These are phyloP conservation scores for Castanea sativa DNA, from an alignment of 306 rosid genomes.

Conservation along the genomic window DNA sequence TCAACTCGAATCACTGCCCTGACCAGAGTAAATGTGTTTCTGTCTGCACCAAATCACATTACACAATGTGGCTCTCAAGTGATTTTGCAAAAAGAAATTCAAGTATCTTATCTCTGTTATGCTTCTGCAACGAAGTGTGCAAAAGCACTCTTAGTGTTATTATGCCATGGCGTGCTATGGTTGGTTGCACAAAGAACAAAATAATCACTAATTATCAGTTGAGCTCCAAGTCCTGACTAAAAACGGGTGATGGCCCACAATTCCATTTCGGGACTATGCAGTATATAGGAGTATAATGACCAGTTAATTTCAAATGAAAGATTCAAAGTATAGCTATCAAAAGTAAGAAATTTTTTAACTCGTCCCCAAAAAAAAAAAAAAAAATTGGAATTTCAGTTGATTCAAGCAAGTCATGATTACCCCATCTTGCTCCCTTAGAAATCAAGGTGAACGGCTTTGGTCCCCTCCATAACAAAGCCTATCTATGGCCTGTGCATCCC, in stretches of 20 bases:
- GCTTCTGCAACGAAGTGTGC: slow-evolving; percentile 7
- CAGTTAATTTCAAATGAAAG: slow-evolving; percentile 4
- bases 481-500: slow-evolving; percentile 25
- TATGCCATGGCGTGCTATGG: not conserved
- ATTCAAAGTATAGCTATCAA: slow-evolving; percentile 2
- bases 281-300: not conserved
- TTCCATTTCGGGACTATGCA: slow-evolving; percentile 5
- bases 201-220: not conserved
- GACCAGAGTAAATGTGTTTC: not conserved
- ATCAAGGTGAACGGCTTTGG: slow-evolving; percentile 30
- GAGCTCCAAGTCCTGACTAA: not conserved
- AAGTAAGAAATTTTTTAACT: not conserved
- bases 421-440: slow-evolving; percentile 24
- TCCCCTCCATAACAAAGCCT: slow-evolving; percentile 46
- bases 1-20: not conserved
- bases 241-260: slow-evolving; percentile 17
- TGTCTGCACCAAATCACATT: not conserved
- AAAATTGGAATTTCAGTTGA: not conserved
- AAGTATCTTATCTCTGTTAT: not conserved
- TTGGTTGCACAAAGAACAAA: not conserved
- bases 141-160: not conserved
- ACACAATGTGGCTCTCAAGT: not conserved
- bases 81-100: not conserved
- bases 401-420: slow-evolving; percentile 17
- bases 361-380: not conserved